Evolutionary conservation across 129 eudicot species (phyloP).

Genomic region (Helianthus tuberosus): DNA sequence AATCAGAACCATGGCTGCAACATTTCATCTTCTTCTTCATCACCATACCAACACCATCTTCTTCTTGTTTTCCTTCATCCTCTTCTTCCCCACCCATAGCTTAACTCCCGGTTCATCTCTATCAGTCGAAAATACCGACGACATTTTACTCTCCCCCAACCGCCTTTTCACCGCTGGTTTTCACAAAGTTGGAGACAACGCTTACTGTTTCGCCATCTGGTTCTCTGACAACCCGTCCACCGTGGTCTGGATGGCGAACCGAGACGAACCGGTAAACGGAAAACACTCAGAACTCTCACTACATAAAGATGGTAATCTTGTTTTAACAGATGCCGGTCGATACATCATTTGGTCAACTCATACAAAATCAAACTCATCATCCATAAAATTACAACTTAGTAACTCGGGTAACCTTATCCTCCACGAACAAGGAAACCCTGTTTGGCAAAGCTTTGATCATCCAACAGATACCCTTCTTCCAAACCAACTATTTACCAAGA

Average conservation of each 20-base stretch:
- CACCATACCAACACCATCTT: neutral
- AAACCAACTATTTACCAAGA: no score
- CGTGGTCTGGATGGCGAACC: slow-evolving; percentile 59
- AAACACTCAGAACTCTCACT: slow-evolving; percentile 9
- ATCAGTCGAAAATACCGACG: no score
- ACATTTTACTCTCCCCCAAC: no score
- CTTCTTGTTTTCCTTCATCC: neutral
- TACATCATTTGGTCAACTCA: slow-evolving; percentile 41
- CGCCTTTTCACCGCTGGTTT: no score
- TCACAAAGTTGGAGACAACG: slow-evolving; percentile 39
- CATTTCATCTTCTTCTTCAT: neutral
- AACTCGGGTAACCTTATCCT: slow-evolving; percentile 62
- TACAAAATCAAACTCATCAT: slow-evolving; percentile 30
- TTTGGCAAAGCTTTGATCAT: slow-evolving; percentile 67
- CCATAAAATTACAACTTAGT: slow-evolving; percentile 27
- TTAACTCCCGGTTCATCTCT: neutral
- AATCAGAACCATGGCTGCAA: neutral
- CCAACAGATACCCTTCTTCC: no score
- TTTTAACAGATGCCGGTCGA: slow-evolving; percentile 42
- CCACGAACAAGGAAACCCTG: neutral
- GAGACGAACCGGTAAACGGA: neutral
- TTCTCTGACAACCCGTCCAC: slow-evolving; percentile 36
- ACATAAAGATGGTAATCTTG: slow-evolving; percentile 39
- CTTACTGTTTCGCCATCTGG: slow-evolving; percentile 54
- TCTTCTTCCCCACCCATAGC: neutral